Percentiles rank a stretch among this genome's conserved stretches.
Conservation (phyloP, 164 flowering plant species). For the Vitis labrusca region DNA sequence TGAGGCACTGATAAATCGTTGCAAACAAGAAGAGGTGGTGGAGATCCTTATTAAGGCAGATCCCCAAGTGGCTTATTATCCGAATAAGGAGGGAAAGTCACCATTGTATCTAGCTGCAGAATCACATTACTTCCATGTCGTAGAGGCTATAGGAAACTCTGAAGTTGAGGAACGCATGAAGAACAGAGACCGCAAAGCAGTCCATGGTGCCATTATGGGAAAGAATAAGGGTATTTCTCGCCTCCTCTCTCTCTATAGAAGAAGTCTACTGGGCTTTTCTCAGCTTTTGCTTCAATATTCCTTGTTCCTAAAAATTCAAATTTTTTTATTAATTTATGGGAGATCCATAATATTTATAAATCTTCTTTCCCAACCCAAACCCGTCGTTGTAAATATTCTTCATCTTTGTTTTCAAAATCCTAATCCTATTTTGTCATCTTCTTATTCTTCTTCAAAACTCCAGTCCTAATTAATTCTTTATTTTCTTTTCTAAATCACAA, state of each 20-base stretch:
- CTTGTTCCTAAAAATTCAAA: neutral
- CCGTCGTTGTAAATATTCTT: too few relatives aligned
- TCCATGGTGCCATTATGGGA: slow-evolving; percentile 4
- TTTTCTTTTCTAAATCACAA: too few relatives aligned
- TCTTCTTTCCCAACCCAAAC: too few relatives aligned
- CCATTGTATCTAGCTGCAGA: neutral
- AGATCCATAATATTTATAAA: too few relatives aligned
- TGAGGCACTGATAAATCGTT: neutral
- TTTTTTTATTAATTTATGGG: neutral
- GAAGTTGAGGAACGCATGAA: neutral
- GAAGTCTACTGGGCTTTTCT: neutral
- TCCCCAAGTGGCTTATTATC: neutral
- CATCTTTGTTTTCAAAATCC: too few relatives aligned
- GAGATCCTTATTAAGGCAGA: neutral
- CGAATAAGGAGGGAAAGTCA: neutral
- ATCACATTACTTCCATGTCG: neutral
- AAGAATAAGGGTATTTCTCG: neutral
- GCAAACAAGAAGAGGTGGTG: neutral
- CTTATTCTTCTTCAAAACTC: too few relatives aligned
- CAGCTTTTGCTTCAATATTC: too few relatives aligned
- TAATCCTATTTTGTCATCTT: too few relatives aligned
- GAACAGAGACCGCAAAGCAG: neutral
- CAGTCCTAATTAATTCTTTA: too few relatives aligned
- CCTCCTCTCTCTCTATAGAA: too few relatives aligned
- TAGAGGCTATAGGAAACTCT: neutral